Conservation (phyloP, 331 rosid species). For the Malus hybrid region DNA sequence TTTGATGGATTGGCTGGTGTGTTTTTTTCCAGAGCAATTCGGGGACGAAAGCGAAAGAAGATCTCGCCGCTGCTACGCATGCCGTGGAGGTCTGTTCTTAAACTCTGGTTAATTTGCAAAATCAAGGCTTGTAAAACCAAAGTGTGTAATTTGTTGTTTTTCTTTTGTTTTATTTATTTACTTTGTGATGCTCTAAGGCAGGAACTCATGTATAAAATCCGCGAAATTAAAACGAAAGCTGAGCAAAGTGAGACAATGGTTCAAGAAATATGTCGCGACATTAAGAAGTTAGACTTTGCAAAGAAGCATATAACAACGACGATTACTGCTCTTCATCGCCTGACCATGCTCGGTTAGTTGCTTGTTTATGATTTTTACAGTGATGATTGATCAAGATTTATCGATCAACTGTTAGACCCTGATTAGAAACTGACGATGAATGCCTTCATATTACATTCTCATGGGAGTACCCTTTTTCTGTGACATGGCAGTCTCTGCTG, state of each 20-base stretch:
- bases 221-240: conserved; percentile 96
- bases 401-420: not conserved
- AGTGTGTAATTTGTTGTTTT: not conserved
- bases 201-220: conserved; percentile 96
- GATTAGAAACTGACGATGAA: not conserved
- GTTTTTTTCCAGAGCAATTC: conserved; percentile 73
- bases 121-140: not conserved
- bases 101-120: not conserved
- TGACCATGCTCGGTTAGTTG: conserved; percentile 82
- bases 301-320: conserved; percentile 98
- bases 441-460: not conserved
- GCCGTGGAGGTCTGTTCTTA: conserved; percentile 67
- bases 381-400: not conserved
- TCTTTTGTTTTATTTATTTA: not conserved
- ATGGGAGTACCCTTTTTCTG: not conserved
- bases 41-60: conserved; percentile 94
- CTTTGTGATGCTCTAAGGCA: conserved; percentile 31
- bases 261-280: conserved; percentile 96
- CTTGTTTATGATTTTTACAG: not conserved
- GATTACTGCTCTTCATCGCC: conserved; percentile 97
- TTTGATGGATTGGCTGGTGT: conserved; percentile 26
- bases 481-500: conserved; percentile 87
- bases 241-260: conserved; percentile 99
- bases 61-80: conserved; percentile 91
- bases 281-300: conserved; percentile 94